Evolutionary conservation across 1,284 basidiomycete species (phyloP), one percentile per base, ranked within the genome.

Genomic region (Ustilago sp.): DNA sequence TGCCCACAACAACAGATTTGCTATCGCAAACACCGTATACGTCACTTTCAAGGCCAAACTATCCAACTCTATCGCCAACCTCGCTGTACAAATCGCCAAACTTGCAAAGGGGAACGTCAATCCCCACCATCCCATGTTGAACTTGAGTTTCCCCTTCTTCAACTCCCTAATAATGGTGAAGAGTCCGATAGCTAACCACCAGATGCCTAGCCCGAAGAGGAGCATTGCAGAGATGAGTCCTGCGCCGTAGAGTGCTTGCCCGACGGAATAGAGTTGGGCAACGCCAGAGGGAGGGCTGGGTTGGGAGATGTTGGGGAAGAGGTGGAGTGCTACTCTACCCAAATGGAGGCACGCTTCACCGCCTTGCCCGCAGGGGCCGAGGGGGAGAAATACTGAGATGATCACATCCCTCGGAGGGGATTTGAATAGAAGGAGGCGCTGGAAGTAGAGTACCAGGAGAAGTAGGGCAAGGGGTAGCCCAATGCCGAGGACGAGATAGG

Each of bases 91-190:
- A 31, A 82, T 81, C 8, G 78, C 68, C 32, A 83, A 41, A 51
- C 70, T 73, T 11, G 77, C 81, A 34, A 77, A 65, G 0, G 80
- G 81, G 47, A 80, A 81, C 2, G 80, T 82, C 43, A 67, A 45
- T 17, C 68, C 69, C 80, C 78, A 80, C 66, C 72, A 82, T 35
- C 82, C 82, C 72, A 83, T 79, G 39, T 80, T 81, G 74, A 83
- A 83, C 4, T 65, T 54, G 3, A 83, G 53, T 36, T 64, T 67
- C 34, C 79, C 80, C 12, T 60, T 43, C 32, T 62, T 62, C 19
- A 63, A 35, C 59, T 83, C 79, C 7, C 78, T 63, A 6, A 80
- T 31, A 45, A 83, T 61, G 17, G 78, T 83, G 11, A 70, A 63
- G 0, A 78, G 31, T 17, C 69, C 82, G n/a, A 83, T 66, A 32